Conservation (phyloP, 352 stramenopile species). For the Pythium insidiosum region DNA sequence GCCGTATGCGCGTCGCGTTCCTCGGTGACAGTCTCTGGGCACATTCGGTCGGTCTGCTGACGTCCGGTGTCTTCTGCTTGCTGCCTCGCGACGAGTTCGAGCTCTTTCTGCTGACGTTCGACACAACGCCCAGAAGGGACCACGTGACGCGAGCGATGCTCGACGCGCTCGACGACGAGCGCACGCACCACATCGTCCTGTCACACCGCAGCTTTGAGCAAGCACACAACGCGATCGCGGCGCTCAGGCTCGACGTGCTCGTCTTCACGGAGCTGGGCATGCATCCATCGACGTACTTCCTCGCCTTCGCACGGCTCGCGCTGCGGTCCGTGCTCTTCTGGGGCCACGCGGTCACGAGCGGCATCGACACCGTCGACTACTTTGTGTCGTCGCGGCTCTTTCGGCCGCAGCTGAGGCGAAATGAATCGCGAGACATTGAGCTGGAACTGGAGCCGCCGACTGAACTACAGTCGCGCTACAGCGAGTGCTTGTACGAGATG, state of each 20-base stretch:
- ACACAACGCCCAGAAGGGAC: slow-evolving; percentile 5
- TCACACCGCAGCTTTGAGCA: slow-evolving; percentile 13
- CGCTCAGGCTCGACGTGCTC: slow-evolving; percentile 41
- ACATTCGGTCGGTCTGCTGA: slow-evolving; percentile 51
- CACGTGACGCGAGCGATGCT: slow-evolving; percentile 10
- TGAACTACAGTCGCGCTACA: slow-evolving; percentile 20
- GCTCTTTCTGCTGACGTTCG: slow-evolving; percentile 17
- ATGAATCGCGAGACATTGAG: too few species aligned
- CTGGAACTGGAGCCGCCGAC: neutral
- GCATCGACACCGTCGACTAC: slow-evolving; percentile 47
- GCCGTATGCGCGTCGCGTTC: slow-evolving; percentile 39
- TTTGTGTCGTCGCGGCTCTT: slow-evolving; percentile 52
- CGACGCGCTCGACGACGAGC: neutral
- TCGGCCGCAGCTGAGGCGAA: neutral
- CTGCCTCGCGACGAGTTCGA: slow-evolving; percentile 19
- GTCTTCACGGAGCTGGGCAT: slow-evolving; percentile 65
- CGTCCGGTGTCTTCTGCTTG: slow-evolving; percentile 26
- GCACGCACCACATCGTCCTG: slow-evolving; percentile 1
- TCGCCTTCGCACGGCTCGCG: slow-evolving; percentile 41
- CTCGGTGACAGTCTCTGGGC: slow-evolving; percentile 36
- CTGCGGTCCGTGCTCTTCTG: slow-evolving; percentile 41
- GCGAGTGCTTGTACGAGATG: slow-evolving; percentile 55
- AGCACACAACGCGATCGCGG: slow-evolving; percentile 21
- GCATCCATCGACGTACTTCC: slow-evolving; percentile 41
- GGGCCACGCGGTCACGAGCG: slow-evolving; percentile 51